Evolutionary conservation across 331 rosid genomes (phyloP), one percentile per base, ranked within the genome.

Genomic region (Cydonia oblonga): DNA sequence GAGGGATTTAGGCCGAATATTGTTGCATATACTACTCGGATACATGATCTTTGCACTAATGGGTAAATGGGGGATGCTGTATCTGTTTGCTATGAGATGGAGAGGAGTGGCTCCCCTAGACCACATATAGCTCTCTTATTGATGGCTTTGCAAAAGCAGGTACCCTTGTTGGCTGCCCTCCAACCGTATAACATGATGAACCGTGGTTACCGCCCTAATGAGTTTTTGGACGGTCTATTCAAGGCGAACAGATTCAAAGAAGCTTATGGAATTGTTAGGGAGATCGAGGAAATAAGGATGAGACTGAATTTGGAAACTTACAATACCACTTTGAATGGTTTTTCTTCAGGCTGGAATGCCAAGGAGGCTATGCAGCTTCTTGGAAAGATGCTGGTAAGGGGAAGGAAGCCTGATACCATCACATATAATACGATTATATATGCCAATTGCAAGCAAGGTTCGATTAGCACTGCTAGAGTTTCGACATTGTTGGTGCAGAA

Each of bases 241-340:
- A 82, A 78, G 78, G 83, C 22, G 62, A 84, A 80, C 69, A 74
- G 79, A 62, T 82, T 84, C 16, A 66, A 68, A 77, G 91, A 86
- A 76, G 96, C 97, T 81, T 81, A 80, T 63, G 82, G 66, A 71
- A 88, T 87, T 72, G 30, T 81, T 59, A 81, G 77, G 77, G 91
- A 89, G 81, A 71, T 93, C 38, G 84, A 91, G 73, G 84, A 81
- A 28, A 81, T 78, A 70, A 68, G 75, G 64, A 19, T 86, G 64
- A 81, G 76, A 74, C 79, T 82, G 12, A 84, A 82, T 83, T 81
- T 76, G 71, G 89, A 82, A 71, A 84, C 97, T 67, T 90, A 77
- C 79, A 93, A 91, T 80, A 93, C 89, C 32, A 65, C 86, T 66
- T 85, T 91, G 78, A n/a, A 72, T 82, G 96, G 97, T 11, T 84